Evolutionary conservation across 805 yeast genomes (phyloP).

Genomic region (Lachancea waltii): DNA sequence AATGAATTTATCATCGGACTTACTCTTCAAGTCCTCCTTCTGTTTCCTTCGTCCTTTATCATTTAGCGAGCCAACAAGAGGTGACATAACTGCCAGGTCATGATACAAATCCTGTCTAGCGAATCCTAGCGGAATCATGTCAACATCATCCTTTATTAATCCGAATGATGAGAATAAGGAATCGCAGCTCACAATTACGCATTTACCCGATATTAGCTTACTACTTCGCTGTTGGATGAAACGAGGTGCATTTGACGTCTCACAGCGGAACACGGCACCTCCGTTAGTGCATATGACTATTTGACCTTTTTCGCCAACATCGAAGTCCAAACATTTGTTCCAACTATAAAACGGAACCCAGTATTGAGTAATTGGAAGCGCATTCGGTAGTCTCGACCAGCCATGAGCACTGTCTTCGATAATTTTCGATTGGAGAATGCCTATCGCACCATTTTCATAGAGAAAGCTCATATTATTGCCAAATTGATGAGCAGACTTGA

Average conservation of each 20-base stretch:
- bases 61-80: conserved; percentile 23
- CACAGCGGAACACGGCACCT: conserved; percentile 54
- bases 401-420: conserved; percentile 16
- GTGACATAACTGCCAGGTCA: conserved; percentile 53
- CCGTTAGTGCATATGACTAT: conserved; percentile 58
- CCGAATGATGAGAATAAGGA: conserved; percentile 59
- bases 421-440: conserved; percentile 15
- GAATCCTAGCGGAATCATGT: conserved; percentile 49
- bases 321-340: conserved; percentile 49
- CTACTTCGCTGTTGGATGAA: conserved; percentile 28
- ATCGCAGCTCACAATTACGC: conserved; percentile 54
- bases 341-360: conserved; percentile 59
- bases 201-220: conserved; percentile 32
- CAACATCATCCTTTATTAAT: conserved; percentile 57
- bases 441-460: conserved; percentile 55
- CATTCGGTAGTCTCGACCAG: conserved; percentile 36
- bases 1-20: background rate
- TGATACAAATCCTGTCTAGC: conserved; percentile 39
- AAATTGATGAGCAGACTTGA: conserved; percentile 28
- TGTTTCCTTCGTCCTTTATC: conserved; percentile 6
- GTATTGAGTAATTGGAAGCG: conserved; percentile 40
- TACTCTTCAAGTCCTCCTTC: conserved; percentile 12
- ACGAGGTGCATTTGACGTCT: conserved; percentile 2
- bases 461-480: conserved; percentile 43
- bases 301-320: conserved; percentile 61